Conservation (phyloP, 108 stramenopile genomes). For the Cyclostephanos invisitatus region DNA sequence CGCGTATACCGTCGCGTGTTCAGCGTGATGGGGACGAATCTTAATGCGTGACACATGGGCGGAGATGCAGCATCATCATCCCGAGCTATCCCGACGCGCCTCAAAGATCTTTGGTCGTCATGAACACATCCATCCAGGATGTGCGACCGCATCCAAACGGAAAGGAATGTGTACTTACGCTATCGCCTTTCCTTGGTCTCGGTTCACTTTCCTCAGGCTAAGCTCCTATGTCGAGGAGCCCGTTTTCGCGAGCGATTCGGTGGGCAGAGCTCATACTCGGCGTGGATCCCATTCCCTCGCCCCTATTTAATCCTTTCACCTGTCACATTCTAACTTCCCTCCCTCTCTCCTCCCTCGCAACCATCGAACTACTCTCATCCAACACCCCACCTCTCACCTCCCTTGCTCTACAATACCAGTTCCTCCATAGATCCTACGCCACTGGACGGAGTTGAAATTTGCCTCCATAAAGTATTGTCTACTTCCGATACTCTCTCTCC, state of each 20-base stretch:
- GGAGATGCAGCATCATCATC: neutral
- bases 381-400: neutral
- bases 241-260: neutral
- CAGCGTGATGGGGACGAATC: neutral
- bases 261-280: neutral
- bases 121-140: neutral
- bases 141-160: neutral
- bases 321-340: neutral
- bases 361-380: neutral
- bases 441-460: constrained; percentile 4
- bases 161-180: neutral
- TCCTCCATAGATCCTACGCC: neutral
- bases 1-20: neutral
- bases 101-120: neutral
- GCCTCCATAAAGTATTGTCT: neutral
- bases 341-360: neutral
- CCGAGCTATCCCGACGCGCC: neutral
- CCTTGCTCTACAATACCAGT: neutral
- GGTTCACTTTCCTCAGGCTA: neutral
- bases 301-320: neutral
- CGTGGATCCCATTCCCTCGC: neutral
- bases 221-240: neutral
- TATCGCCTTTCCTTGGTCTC: no score
- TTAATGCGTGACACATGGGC: neutral
- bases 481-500: neutral